A percentile compares a stretch with the other conserved stretches of the same genome.
These are phyloP conservation scores for Dichomitus squalens DNA, from an alignment of 1,284 basidiomycete species.

Conservation along the genomic window DNA sequence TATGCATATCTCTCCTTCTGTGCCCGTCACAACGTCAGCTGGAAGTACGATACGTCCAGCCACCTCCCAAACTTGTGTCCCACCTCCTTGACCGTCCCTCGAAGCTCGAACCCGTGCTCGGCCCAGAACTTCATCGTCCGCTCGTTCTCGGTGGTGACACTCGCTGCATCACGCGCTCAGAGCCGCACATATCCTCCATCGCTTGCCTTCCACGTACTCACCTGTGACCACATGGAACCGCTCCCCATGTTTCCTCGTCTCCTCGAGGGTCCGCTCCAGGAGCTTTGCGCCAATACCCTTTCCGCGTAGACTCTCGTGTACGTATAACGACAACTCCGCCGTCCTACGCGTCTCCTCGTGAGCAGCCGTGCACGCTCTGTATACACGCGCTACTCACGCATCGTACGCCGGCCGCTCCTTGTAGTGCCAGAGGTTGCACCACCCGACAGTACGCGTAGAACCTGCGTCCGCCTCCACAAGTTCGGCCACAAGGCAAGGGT, in stretches of 20 bases:
- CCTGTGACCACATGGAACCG: slow-evolving; percentile 21
- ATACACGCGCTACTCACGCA: slow-evolving; percentile 1
- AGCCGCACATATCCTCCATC: not conserved
- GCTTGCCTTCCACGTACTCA: not conserved
- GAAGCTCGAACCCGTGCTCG: slow-evolving; percentile 16
- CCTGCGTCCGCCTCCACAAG: not conserved
- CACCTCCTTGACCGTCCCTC: slow-evolving; percentile 19
- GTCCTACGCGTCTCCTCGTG: slow-evolving; percentile 2
- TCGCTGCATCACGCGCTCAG: not conserved
- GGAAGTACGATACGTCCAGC: slow-evolving; percentile 20
- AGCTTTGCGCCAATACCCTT: slow-evolving; percentile 12
- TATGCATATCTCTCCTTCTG: not conserved
- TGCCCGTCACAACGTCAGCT: slow-evolving; percentile 10
- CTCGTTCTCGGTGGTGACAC: slow-evolving; percentile 18
- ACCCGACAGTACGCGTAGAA: slow-evolving; percentile 11
- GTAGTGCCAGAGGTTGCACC: slow-evolving; percentile 18
- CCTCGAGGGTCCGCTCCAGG: slow-evolving; percentile 6
- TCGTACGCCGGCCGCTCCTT: slow-evolving; percentile 15
- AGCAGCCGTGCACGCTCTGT: not conserved
- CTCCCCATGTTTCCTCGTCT: slow-evolving; percentile 9
- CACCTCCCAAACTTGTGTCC: slow-evolving; percentile 21
- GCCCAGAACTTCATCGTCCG: slow-evolving; percentile 16
- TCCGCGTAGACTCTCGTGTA: slow-evolving; percentile 17
- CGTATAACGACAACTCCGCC: slow-evolving; percentile 20
- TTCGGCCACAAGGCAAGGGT: slow-evolving; percentile 21